Conservation (phyloP, 2,329 filamentous ascomycete species). For the Huntiella decipiens region DNA sequence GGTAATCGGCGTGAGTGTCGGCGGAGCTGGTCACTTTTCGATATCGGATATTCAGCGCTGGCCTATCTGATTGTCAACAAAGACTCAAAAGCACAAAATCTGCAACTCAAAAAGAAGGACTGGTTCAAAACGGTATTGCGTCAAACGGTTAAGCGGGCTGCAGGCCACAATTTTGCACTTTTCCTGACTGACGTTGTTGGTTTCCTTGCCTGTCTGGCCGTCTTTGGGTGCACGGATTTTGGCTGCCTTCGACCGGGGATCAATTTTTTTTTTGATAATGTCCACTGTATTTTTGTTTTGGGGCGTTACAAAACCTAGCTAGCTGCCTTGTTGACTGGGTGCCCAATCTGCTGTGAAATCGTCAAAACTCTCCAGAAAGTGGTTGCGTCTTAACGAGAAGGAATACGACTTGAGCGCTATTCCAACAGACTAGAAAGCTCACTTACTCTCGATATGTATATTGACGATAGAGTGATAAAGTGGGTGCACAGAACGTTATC, state of each 20-base stretch:
- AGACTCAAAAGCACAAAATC: not conserved
- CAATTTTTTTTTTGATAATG: not conserved
- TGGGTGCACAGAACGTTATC: too few relatives aligned
- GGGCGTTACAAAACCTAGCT: too few relatives aligned
- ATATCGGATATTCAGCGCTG: too few relatives aligned
- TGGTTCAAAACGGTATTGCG: too few relatives aligned
- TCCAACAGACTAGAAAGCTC: too few relatives aligned
- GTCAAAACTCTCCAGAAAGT: conserved; percentile 2
- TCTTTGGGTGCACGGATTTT: not conserved
- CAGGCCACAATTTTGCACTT: not conserved
- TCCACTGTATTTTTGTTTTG: too few relatives aligned
- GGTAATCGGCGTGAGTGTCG: too few relatives aligned
- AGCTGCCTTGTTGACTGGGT: too few relatives aligned
- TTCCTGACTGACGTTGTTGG: too few relatives aligned
- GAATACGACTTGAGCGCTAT: not conserved
- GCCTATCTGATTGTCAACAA: not conserved
- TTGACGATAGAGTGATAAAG: too few relatives aligned
- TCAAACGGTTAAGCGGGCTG: not conserved
- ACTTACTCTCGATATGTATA: too few relatives aligned
- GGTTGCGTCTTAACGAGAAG: conserved; percentile 3
- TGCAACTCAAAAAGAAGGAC: not conserved
- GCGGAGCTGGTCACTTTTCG: too few relatives aligned
- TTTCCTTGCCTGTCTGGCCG: not conserved
- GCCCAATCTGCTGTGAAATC: not conserved
- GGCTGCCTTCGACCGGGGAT: not conserved